phyloP scores from a whole-genome alignment of 768 basidiomycete species.

The Naganishia friedmannii region DNA sequence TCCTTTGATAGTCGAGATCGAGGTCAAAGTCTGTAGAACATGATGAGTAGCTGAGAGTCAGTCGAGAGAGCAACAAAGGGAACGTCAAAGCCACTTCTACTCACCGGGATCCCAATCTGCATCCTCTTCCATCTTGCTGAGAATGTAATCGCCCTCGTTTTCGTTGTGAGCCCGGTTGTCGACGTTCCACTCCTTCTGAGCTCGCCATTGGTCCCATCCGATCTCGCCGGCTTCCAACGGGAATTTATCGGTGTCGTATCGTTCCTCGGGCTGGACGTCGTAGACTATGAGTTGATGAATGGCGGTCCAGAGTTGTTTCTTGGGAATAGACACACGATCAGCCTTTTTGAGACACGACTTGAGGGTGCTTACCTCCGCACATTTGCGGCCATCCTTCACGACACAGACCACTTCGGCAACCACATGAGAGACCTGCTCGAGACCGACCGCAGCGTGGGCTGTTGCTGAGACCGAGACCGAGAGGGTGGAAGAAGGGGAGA shows the following conservation, averaged over 20 bases:
- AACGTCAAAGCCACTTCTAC: too few species aligned
- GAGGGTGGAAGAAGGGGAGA: too few species aligned
- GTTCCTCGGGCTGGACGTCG: not conserved
- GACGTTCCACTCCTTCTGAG: not conserved
- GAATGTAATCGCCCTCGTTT: too few species aligned
- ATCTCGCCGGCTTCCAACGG: not conserved
- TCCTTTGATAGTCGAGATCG: too few species aligned
- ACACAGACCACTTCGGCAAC: too few species aligned
- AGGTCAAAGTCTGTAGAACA: too few species aligned
- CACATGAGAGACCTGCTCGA: too few species aligned
- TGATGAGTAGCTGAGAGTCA: too few species aligned
- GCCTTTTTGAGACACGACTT: conserved; percentile 7
- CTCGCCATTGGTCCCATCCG: not conserved
- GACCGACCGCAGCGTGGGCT: not conserved
- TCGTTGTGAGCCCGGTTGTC: not conserved
- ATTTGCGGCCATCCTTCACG: not conserved
- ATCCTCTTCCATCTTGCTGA: too few species aligned
- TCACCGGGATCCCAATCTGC: too few species aligned
- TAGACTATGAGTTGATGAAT: not conserved
- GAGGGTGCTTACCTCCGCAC: not conserved
- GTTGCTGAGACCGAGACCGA: not conserved
- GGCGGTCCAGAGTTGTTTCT: not conserved
- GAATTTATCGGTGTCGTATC: not conserved
- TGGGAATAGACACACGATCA: not conserved
- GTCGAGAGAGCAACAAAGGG: too few species aligned